Percentiles rank a stretch among this genome's conserved stretches.
These are phyloP conservation scores for Wickerhamiella sergipiensis DNA, from an alignment of 805 yeast species.

Conservation along the genomic window DNA sequence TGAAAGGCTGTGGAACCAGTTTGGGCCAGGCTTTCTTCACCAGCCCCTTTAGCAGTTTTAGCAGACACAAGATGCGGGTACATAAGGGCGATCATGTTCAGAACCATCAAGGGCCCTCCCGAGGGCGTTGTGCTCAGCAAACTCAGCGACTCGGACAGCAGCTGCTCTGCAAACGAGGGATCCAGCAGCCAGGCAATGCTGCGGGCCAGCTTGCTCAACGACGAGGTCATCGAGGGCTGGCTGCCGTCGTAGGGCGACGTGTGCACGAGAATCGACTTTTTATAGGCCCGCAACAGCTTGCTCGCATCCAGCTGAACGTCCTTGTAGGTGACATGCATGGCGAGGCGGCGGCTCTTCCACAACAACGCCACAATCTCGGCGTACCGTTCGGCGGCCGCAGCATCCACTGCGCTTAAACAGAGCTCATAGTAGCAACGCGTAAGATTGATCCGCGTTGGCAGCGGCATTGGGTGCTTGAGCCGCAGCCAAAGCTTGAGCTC, in stretches of 20 bases:
- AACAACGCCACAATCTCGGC: conserved; percentile 47
- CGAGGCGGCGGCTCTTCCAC: conserved; percentile 33
- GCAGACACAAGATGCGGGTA: neutral
- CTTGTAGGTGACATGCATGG: conserved; percentile 21
- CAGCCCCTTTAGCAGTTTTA: neutral
- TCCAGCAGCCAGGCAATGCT: conserved; percentile 28
- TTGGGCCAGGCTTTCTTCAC: too few relatives aligned
- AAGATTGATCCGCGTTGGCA: conserved; percentile 43
- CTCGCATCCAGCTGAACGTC: conserved; percentile 41
- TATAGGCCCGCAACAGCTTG: conserved; percentile 29
- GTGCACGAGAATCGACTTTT: conserved; percentile 14
- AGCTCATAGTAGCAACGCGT: conserved; percentile 60
- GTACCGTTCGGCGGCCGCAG: conserved; percentile 43
- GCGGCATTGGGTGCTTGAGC: conserved; percentile 70
- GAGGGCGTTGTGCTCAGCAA: neutral
- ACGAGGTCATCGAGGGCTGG: conserved; percentile 8
- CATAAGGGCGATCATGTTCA: neutral
- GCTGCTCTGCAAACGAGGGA: neutral
- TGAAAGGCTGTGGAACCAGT: too few relatives aligned
- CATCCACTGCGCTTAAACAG: conserved; percentile 60
- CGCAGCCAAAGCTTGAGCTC: conserved; percentile 67
- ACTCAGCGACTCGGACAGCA: neutral
- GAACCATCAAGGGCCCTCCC: neutral
- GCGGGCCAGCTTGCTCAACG: neutral
- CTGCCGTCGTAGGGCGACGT: conserved; percentile 13